Conservation (phyloP, 176 grass and related monocot genomes). For the Saccharum officinarum region DNA sequence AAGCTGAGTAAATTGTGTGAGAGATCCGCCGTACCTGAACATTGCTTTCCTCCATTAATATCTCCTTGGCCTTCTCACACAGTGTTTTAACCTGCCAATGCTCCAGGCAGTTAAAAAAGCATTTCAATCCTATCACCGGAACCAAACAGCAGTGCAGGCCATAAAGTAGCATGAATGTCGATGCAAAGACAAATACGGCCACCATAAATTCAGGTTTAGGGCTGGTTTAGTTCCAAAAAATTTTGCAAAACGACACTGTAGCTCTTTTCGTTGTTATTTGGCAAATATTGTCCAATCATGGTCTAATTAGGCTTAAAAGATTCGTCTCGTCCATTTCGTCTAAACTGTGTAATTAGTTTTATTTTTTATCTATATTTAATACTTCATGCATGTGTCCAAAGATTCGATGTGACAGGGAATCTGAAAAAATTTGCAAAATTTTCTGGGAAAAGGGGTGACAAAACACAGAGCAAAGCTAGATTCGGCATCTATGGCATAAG, state of each 20-base stretch:
- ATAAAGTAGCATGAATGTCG: not conserved
- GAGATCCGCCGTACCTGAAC: conserved; percentile 58
- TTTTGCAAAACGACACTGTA: too few relatives aligned
- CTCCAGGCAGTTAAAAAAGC: not conserved
- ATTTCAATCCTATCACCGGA: not conserved
- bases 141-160: not conserved
- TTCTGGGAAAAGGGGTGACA: too few relatives aligned
- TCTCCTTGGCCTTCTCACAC: conserved; percentile 88
- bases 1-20: not conserved
- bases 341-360: too few relatives aligned
- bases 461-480: not conserved
- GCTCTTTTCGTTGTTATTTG: too few relatives aligned
- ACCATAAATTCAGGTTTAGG: not conserved
- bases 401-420: too few relatives aligned
- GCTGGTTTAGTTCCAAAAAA: too few relatives aligned
- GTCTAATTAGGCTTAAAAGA: too few relatives aligned
- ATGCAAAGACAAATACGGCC: conserved; percentile 5
- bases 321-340: too few relatives aligned
- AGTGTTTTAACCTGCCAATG: conserved; percentile 56
- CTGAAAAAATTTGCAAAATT: too few relatives aligned
- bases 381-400: too few relatives aligned
- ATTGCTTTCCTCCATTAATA: conserved; percentile 89
- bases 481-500: not conserved
- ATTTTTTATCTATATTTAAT: too few relatives aligned
- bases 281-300: too few relatives aligned